A percentile compares a stretch with the other conserved stretches of the same genome.
Evolutionary conservation across 1,139 yeast species (phyloP).

Genomic region (Citeromyces hawaiiensis): DNA sequence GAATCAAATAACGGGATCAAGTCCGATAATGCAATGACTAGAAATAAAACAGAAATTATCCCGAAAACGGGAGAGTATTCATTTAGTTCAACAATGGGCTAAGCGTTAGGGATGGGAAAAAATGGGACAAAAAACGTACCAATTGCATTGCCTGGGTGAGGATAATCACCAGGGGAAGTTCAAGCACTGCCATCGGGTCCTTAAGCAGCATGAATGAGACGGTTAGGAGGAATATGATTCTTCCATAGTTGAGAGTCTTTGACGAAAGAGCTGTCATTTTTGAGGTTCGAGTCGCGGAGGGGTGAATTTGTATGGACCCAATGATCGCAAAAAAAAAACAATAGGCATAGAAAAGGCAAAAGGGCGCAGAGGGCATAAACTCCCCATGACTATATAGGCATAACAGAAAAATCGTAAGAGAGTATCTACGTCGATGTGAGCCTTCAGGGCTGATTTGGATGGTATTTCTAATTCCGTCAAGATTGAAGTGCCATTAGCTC

Average conservation of each 20-base stretch:
- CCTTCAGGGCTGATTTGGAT: no score
- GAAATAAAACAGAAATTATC: slow-evolving; percentile 29
- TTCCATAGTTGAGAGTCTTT: slow-evolving; percentile 26
- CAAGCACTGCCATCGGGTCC: slow-evolving; percentile 25
- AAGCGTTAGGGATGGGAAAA: slow-evolving; percentile 3
- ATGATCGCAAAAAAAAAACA: neutral
- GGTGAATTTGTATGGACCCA: neutral
- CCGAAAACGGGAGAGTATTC: slow-evolving; percentile 39
- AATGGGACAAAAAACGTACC: slow-evolving; percentile 9
- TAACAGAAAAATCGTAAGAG: no score
- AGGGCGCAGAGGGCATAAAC: no score
- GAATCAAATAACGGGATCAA: slow-evolving; percentile 44
- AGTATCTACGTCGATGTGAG: no score
- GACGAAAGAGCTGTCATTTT: neutral
- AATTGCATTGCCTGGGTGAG: slow-evolving; percentile 44
- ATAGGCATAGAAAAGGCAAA: no score
- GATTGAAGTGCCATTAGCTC: no score
- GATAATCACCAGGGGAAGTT: slow-evolving; percentile 36
- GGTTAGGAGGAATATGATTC: slow-evolving; percentile 31
- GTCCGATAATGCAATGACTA: slow-evolving; percentile 34
- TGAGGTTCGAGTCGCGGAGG: neutral
- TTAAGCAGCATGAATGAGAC: slow-evolving; percentile 29
- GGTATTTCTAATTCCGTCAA: no score
- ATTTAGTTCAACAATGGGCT: slow-evolving; percentile 27
- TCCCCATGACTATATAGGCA: no score